Base-by-base conservation (phyloP, 768 basidiomycete species). In the Vishniacozyma victoriae region DNA sequence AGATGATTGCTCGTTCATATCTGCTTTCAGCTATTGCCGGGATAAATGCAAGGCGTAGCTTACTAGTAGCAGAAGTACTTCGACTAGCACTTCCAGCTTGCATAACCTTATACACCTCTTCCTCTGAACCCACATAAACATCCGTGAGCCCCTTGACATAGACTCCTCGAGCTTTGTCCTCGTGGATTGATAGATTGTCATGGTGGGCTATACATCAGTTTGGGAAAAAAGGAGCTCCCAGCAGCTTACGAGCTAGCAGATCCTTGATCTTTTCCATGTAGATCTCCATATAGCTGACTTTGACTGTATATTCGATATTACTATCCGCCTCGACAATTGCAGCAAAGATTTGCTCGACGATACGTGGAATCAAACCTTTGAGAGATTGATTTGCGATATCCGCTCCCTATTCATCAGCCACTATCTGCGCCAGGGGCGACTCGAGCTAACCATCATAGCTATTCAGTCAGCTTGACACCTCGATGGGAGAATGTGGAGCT, bases 231-330 rank as follows among this genome's bases (percentile, higher is more conserved):
- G 29, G n/a, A 33, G 29, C 29, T 9, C 29, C n/a, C n/a, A n/a
- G n/a, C 9, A 33, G 29, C 93, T 67, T 73, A 97, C 93, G 95
- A 52, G 90, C 85, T 45, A 99, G 79, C 46, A 99, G 75, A 78
- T 99, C 95, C 44, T 92, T 80, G 58, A 99, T 89, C 54, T 85
- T 82, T 74, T 99, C 95, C 52, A 97, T 79, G 73, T 99, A 99
- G 51, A 99, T 97, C 76, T 99, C 95, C 93, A 99, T 96, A 73
- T 97, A 99, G 27, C 90, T 95, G 43, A 96, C 95, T 75, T 99
- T 99, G 71, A 99, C 95, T 57, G 96, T 82, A 72, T 99, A 99
- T 73, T 99, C 95, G 49, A 99, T 76, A 72, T 89, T 88, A 27
- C 87, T 80, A 59, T 96, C 93, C 46, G 91, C 93, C 65, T 90